Percentiles rank a stretch among this genome's conserved stretches.
These are phyloP conservation scores for Russula lepida DNA, from an alignment of 768 basidiomycete species.

Conservation along the genomic window DNA sequence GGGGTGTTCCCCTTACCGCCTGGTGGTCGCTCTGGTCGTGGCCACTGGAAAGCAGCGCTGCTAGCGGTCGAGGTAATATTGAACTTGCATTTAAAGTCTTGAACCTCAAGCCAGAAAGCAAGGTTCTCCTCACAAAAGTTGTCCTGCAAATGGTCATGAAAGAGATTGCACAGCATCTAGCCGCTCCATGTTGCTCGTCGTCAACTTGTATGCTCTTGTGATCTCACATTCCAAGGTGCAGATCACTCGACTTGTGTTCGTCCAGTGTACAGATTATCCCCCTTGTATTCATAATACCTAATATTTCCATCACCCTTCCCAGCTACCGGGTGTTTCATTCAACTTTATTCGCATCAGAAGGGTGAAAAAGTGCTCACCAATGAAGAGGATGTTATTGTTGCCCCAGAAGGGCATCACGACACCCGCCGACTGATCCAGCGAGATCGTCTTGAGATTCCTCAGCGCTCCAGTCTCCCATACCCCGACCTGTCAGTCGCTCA, in stretches of 20 bases:
- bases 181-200: constrained; percentile 73
- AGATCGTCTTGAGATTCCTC: too few species aligned
- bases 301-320: constrained; percentile 88
- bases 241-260: constrained; percentile 79
- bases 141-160: too few species aligned
- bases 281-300: constrained; percentile 94
- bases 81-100: too few species aligned
- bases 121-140: too few species aligned
- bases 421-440: too few species aligned
- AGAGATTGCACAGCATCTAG: constrained; percentile 71
- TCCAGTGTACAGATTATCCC: constrained; percentile 78
- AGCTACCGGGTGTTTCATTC: too few species aligned
- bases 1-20: constrained; percentile 40
- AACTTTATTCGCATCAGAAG: too few species aligned
- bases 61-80: constrained; percentile 79
- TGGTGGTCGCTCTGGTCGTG: constrained; percentile 41
- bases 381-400: too few species aligned
- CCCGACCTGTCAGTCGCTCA: constrained; percentile 86
- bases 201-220: constrained; percentile 89
- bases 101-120: too few species aligned
- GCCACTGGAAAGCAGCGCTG: constrained; percentile 26
- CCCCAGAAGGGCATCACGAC: too few species aligned
- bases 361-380: too few species aligned
- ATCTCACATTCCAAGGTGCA: constrained; percentile 95
- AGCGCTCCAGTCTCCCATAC: constrained; percentile 97